Conservation (phyloP, 1,284 basidiomycete species). For the Rhodotorula sp. region DNA sequence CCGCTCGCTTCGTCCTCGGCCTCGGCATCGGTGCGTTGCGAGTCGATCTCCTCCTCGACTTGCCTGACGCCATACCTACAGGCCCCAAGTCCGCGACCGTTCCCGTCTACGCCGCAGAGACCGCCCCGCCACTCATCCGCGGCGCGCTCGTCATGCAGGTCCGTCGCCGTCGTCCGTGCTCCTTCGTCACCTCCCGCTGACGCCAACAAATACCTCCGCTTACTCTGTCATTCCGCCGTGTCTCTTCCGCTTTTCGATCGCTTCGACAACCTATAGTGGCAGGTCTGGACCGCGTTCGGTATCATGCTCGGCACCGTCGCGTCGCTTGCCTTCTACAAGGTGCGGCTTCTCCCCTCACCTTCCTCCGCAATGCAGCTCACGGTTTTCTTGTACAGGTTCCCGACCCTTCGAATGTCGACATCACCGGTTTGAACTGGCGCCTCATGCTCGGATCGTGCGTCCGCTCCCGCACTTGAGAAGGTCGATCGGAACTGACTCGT, state of each 20-base stretch:
- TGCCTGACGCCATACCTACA: background rate
- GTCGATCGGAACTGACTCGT: background rate
- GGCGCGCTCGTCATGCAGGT: constrained; percentile 57
- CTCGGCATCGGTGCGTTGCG: constrained; percentile 54
- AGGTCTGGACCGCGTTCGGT: constrained; percentile 53
- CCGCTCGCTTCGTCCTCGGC: constrained; percentile 50
- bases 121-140: constrained; percentile 54
- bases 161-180: background rate
- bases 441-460: constrained; percentile 54
- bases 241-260: background rate
- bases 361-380: background rate
- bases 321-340: constrained; percentile 38
- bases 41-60: too few species aligned
- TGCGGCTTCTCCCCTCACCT: constrained; percentile 9
- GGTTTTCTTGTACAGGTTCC: background rate
- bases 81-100: constrained; percentile 52
- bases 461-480: too few species aligned
- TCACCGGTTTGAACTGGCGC: constrained; percentile 51
- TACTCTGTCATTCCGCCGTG: background rate
- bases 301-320: constrained; percentile 51
- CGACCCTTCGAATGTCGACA: background rate
- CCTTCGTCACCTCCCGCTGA: background rate
- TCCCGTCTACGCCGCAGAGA: constrained; percentile 53
- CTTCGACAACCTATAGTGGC: constrained; percentile 43
- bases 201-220: background rate